These are phyloP conservation scores for Claviceps africana DNA, from an alignment of 2,329 filamentous ascomycete species.

Conservation along the genomic window DNA sequence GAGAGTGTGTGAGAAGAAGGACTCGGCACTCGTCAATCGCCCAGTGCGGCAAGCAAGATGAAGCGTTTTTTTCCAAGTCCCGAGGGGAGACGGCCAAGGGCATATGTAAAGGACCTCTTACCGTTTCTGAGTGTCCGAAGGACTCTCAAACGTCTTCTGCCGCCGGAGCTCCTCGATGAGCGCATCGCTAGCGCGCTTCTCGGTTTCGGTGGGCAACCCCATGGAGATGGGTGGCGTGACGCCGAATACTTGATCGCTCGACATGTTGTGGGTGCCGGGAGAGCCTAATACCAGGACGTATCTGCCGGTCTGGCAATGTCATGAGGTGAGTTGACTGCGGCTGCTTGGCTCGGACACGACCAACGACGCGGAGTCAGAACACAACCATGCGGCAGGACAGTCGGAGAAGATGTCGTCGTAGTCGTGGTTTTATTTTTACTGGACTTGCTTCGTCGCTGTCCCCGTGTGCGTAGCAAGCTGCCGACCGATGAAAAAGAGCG, in stretches of 20 bases:
- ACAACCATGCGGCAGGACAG: neutral
- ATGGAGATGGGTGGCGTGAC: slow-evolving; percentile 75
- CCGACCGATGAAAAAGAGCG: neutral
- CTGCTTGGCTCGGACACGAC: neutral
- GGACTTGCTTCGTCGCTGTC: neutral
- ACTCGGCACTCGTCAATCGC: neutral
- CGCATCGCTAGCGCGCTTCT: slow-evolving; percentile 62
- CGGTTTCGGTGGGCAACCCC: slow-evolving; percentile 58
- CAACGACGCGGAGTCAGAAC: neutral
- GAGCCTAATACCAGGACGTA: neutral
- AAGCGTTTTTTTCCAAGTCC: neutral
- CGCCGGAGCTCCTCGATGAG: slow-evolving; percentile 72
- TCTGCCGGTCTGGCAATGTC: neutral
- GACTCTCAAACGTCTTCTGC: slow-evolving; percentile 84
- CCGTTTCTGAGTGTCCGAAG: slow-evolving; percentile 73
- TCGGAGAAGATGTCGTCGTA: neutral
- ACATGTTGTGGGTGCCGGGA: slow-evolving; percentile 14
- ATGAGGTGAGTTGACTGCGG: neutral
- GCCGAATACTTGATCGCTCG: slow-evolving; percentile 36
- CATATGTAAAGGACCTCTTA: slow-evolving; percentile 18
- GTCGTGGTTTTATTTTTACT: neutral
- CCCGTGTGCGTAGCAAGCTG: neutral
- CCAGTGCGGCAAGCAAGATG: neutral
- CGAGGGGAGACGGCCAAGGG: neutral
- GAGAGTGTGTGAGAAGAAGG: neutral